Percentiles rank a stretch among this genome's conserved stretches.
Conservation (phyloP, 139 green algal species). For the Nannochloris sp. region DNA sequence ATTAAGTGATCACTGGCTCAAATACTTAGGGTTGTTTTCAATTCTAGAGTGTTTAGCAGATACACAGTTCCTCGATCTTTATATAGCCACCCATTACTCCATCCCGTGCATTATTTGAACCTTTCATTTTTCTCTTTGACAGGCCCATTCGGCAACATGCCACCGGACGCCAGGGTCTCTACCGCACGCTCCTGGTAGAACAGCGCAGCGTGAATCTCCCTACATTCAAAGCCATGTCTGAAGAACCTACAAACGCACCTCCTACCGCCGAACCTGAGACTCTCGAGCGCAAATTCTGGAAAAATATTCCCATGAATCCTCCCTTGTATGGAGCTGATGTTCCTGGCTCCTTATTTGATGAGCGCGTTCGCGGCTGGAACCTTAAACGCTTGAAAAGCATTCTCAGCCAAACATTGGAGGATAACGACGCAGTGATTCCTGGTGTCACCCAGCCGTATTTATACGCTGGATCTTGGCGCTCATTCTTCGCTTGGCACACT, state of each 20-base stretch:
- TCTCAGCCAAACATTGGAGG: conserved; percentile 50
- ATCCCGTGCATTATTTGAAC: neutral
- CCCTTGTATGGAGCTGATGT: conserved; percentile 81
- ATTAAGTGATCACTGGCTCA: neutral
- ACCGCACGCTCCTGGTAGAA: conserved; percentile 61
- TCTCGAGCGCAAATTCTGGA: conserved; percentile 66
- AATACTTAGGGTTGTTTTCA: neutral
- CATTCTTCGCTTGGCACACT: conserved; percentile 73
- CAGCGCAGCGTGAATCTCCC: conserved; percentile 42
- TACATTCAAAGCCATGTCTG: conserved; percentile 6
- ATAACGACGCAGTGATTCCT: conserved; percentile 45
- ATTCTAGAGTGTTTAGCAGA: neutral
- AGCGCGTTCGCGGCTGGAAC: conserved; percentile 51
- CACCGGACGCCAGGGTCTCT: conserved; percentile 69
- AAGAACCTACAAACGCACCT: conserved; percentile 3
- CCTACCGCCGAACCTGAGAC: conserved; percentile 18
- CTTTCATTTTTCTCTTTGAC: neutral
- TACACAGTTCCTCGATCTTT: neutral
- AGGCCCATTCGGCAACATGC: conserved; percentile 56
- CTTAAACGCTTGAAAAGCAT: conserved; percentile 55
- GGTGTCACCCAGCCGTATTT: conserved; percentile 78
- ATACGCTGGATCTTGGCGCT: conserved; percentile 76
- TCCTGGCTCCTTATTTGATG: conserved; percentile 62
- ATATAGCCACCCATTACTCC: neutral
- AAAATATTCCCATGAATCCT: conserved; percentile 48